Evolutionary conservation across 257 asterid genomes (phyloP).

Genomic region (Solanum chilense): DNA sequence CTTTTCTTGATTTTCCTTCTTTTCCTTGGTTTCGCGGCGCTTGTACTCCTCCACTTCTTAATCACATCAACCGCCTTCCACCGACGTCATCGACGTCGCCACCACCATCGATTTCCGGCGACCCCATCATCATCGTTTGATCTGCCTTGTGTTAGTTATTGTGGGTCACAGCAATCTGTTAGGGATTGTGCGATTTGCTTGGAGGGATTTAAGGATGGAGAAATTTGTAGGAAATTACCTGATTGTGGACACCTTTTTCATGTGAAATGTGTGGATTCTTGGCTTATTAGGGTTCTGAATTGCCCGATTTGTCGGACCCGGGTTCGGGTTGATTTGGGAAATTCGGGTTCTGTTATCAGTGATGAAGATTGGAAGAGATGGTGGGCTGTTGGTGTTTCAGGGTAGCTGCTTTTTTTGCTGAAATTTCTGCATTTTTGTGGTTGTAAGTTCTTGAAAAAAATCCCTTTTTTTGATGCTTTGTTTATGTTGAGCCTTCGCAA

Average conservation of each 20-base stretch:
- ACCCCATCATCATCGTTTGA: not conserved
- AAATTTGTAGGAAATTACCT: slow-evolving; percentile 45
- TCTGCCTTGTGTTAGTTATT: slow-evolving; percentile 30
- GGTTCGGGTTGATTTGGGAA: slow-evolving; percentile 34
- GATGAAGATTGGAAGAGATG: slow-evolving; percentile 61
- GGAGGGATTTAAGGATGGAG: slow-evolving; percentile 61
- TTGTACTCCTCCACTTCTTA: slow-evolving; percentile 66
- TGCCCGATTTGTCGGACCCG: slow-evolving; percentile 80
- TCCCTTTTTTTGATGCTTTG: not conserved
- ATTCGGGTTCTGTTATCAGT: not conserved
- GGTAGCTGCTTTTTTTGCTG: not conserved
- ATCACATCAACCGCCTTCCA: slow-evolving; percentile 45
- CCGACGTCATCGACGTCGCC: slow-evolving; percentile 37
- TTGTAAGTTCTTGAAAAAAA: not conserved
- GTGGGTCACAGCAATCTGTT: slow-evolving; percentile 11
- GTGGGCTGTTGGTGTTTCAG: slow-evolving; percentile 35
- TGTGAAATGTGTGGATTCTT: slow-evolving; percentile 54
- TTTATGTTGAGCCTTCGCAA: not conserved
- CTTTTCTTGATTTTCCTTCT: slow-evolving; percentile 75
- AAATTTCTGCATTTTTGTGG: not conserved
- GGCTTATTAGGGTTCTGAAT: slow-evolving; percentile 58
- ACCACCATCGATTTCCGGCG: not conserved
- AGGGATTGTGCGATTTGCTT: slow-evolving; percentile 75
- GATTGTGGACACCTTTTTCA: slow-evolving; percentile 69
- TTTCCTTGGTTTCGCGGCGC: slow-evolving; percentile 80